Percentiles rank a stretch among this genome's conserved stretches.
phyloP scores from a whole-genome alignment of 495 filamentous ascomycete species.

The Penicillium paradoxum region DNA sequence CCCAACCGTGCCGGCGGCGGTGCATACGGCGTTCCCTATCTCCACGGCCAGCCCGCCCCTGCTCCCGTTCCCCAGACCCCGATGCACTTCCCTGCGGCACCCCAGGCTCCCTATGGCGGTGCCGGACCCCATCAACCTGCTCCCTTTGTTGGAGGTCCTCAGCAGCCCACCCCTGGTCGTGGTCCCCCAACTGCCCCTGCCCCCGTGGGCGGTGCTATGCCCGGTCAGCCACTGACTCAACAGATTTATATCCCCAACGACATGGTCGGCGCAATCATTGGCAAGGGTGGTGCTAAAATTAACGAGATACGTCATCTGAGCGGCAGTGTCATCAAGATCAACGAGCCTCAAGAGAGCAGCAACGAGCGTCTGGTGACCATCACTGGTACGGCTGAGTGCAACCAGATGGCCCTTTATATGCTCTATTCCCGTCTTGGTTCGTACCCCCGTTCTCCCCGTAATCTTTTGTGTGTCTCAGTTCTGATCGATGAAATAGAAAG shows the following conservation, averaged over 20 bases:
- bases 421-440: slow-evolving; percentile 93
- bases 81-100: slow-evolving; percentile 70
- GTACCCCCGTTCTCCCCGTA: slow-evolving; percentile 30
- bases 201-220: slow-evolving; percentile 72
- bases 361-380: slow-evolving; percentile 97
- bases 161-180: slow-evolving; percentile 52
- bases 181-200: slow-evolving; percentile 47
- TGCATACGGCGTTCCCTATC: slow-evolving; percentile 66
- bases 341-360: slow-evolving; percentile 97
- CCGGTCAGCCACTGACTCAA: slow-evolving; percentile 86
- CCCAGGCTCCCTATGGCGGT: slow-evolving; percentile 60
- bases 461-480: background rate
- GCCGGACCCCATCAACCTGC: slow-evolving; percentile 75
- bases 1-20: slow-evolving; percentile 61
- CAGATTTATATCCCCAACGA: slow-evolving; percentile 99
- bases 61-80: slow-evolving; percentile 57
- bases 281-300: slow-evolving; percentile 98
- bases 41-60: slow-evolving; percentile 59
- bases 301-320: slow-evolving; percentile 96
- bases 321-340: slow-evolving; percentile 99
- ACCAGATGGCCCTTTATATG: slow-evolving; percentile 99
- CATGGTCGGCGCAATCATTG: slow-evolving; percentile 99
- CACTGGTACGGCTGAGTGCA: slow-evolving; percentile 95
- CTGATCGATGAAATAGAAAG: slow-evolving; percentile 54
- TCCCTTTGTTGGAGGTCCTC: slow-evolving; percentile 52